Percentiles rank a stretch among this genome's conserved stretches.
Conservation (phyloP, 2,329 filamentous ascomycete genomes). For the Coleophoma eucalyptorum region DNA sequence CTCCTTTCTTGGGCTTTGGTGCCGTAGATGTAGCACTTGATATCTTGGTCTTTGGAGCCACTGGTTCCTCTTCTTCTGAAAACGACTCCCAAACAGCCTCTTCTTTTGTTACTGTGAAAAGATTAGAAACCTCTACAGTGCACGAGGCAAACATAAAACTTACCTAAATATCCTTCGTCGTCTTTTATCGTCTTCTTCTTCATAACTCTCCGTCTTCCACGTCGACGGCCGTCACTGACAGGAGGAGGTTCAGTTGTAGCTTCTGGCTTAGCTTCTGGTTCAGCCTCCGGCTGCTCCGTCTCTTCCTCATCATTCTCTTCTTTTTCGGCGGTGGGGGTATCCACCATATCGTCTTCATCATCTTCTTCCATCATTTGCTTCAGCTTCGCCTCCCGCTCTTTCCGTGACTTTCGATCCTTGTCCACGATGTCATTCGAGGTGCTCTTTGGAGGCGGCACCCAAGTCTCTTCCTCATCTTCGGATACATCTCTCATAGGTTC, state of each 20-base stretch:
- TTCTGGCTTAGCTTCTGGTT: slow-evolving; percentile 31
- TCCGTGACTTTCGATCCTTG: background rate
- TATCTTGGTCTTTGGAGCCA: slow-evolving; percentile 49
- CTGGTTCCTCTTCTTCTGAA: slow-evolving; percentile 79
- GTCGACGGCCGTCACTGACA: slow-evolving; percentile 60
- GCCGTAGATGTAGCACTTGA: slow-evolving; percentile 29
- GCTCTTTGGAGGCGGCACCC: slow-evolving; percentile 41
- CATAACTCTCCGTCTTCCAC: slow-evolving; percentile 76
- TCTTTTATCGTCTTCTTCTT: slow-evolving; percentile 86
- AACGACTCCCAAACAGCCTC: slow-evolving; percentile 88
- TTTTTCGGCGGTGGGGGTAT: slow-evolving; percentile 28
- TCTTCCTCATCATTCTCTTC: slow-evolving; percentile 49
- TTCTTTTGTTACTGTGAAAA: slow-evolving; percentile 70
- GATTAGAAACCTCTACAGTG: slow-evolving; percentile 2
- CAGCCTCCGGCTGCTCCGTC: slow-evolving; percentile 33
- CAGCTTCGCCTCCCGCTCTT: slow-evolving; percentile 13
- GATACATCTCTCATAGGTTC: slow-evolving; percentile 51
- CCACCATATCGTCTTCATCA: slow-evolving; percentile 40
- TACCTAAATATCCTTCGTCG: slow-evolving; percentile 85
- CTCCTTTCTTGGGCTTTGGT: slow-evolving; percentile 51
- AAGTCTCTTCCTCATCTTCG: slow-evolving; percentile 52
- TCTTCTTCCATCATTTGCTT: slow-evolving; percentile 73
- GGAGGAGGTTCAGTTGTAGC: slow-evolving; percentile 38
- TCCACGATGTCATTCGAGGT: slow-evolving; percentile 24
- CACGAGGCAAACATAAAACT: slow-evolving; percentile 25